These are phyloP conservation scores for Tricholoma flavovirens DNA, from an alignment of 768 basidiomycete genomes.

Conservation along the genomic window DNA sequence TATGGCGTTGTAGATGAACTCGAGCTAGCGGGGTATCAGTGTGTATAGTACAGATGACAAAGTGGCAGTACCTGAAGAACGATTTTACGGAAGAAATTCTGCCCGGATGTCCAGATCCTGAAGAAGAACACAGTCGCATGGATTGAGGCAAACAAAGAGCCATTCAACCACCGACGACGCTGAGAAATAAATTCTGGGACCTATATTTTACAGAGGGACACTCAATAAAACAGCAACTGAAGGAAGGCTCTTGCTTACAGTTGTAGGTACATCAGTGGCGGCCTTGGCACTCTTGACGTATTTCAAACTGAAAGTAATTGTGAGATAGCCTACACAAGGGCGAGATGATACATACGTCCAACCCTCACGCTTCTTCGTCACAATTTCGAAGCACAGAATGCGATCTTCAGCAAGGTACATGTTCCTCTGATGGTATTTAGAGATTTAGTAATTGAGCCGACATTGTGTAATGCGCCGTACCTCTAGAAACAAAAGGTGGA, in stretches of 20 bases:
- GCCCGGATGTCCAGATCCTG: constrained; percentile 89
- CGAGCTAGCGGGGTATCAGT: constrained; percentile 40
- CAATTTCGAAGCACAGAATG: constrained; percentile 91
- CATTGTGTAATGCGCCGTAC: neutral
- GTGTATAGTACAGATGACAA: constrained; percentile 1
- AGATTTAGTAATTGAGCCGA: neutral
- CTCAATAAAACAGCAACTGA: neutral
- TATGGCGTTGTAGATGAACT: constrained; percentile 87
- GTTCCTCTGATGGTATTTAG: constrained; percentile 50
- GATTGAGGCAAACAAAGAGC: constrained; percentile 88
- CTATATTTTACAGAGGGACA: constrained; percentile 20
- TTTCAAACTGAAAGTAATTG: constrained; percentile 45
- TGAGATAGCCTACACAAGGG: neutral
- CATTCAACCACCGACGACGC: constrained; percentile 83
- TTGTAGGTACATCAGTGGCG: constrained; percentile 91
- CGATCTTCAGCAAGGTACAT: constrained; percentile 92
- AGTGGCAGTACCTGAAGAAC: constrained; percentile 49
- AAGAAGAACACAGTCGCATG: constrained; percentile 89
- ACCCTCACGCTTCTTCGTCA: constrained; percentile 80
- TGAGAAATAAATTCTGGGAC: constrained; percentile 95
- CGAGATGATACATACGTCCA: constrained; percentile 57
- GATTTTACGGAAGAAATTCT: constrained; percentile 80
- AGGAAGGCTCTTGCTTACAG: constrained; percentile 31
- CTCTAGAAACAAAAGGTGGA: constrained; percentile 8
- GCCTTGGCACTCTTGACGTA: constrained; percentile 95